Evolutionary conservation across 257 asterid genomes (phyloP).

Genomic region (Fraxinus anomala): DNA sequence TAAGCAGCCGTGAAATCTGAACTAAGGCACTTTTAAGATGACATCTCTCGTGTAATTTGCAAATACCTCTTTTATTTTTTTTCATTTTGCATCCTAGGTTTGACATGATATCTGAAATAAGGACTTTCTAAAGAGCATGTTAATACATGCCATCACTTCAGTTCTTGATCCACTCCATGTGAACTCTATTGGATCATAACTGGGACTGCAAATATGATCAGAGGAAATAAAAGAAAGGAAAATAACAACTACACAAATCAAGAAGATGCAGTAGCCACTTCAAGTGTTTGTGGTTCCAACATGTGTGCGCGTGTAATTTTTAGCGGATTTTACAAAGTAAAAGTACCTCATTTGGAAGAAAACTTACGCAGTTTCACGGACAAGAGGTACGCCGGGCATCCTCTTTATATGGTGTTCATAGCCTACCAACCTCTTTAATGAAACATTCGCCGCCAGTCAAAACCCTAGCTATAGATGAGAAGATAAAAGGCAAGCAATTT

Average conservation of each 20-base stretch:
- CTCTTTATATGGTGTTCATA: conserved; percentile 50
- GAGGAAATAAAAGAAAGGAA: conserved; percentile 2
- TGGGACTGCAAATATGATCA: not conserved
- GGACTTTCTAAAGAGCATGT: not conserved
- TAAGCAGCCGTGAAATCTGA: conserved; percentile 15
- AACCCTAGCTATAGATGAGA: not conserved
- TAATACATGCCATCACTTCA: conserved; percentile 2
- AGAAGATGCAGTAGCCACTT: not conserved
- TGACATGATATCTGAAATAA: not conserved
- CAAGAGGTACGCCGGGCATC: conserved; percentile 94
- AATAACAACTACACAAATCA: not conserved
- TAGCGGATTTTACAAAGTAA: not conserved
- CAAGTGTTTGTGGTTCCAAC: conserved; percentile 4
- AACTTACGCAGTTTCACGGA: conserved; percentile 82
- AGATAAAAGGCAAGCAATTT: not conserved
- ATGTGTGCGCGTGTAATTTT: not conserved
- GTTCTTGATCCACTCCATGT: not conserved
- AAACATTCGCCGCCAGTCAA: conserved; percentile 17
- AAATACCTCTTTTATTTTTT: too few relatives aligned
- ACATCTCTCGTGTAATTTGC: not conserved
- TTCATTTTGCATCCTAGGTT: not conserved
- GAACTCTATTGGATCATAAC: not conserved
- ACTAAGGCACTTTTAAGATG: not conserved
- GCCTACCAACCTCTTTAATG: conserved; percentile 25
- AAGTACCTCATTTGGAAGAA: conserved; percentile 1